phyloP scores from a whole-genome alignment of 768 basidiomycete species.

The Trichaptum fuscoviolaceum region DNA sequence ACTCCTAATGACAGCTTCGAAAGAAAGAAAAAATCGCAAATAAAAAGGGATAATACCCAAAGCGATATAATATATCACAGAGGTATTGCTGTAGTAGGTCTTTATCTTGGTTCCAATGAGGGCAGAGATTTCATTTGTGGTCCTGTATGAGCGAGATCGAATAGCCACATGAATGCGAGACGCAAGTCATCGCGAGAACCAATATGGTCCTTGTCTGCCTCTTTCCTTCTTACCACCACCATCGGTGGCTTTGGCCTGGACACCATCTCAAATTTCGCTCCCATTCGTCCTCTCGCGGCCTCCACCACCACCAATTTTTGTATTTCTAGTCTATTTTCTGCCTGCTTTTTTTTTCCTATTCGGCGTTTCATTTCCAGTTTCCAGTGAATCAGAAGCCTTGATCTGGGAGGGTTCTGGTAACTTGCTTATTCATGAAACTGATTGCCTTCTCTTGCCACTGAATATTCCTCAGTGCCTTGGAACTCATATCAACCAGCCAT shows the following conservation, averaged over 20 bases:
- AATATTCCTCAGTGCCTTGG: neutral
- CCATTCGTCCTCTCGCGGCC: no score
- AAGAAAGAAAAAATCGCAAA: neutral
- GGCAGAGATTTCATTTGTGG: neutral
- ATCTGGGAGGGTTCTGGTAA: neutral
- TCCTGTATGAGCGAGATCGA: neutral
- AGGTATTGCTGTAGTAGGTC: no score
- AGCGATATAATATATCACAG: no score
- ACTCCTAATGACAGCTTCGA: neutral
- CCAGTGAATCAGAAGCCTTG: neutral
- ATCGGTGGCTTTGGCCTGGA: neutral
- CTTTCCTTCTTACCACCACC: slow-evolving; percentile 1
- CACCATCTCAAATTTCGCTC: neutral
- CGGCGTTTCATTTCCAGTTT: neutral
- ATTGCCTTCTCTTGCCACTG: neutral
- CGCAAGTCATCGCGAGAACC: neutral
- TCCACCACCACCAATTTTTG: neutral
- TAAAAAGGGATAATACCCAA: neutral
- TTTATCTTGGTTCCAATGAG: neutral
- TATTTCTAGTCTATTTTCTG: neutral
- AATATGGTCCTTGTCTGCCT: neutral
- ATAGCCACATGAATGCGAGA: neutral
- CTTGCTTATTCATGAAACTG: neutral
- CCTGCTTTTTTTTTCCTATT: neutral
- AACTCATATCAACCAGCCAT: neutral